Percentiles rank a stretch among this genome's conserved stretches.
Evolutionary conservation across 2,329 filamentous ascomycete genomes (phyloP).

Genomic region (Dactylellina leptospora): DNA sequence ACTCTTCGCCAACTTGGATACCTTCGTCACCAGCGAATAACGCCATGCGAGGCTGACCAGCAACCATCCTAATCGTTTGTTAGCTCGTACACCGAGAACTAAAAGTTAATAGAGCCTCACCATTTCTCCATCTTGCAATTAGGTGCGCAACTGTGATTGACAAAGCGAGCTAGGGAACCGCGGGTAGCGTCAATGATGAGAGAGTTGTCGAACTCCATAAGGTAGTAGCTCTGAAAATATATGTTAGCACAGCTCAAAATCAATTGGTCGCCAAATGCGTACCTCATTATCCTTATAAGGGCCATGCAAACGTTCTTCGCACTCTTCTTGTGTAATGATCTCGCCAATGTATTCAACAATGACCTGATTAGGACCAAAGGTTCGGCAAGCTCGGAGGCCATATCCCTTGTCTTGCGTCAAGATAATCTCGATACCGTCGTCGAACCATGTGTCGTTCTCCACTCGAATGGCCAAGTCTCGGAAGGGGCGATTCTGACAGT

Average conservation of each 20-base stretch:
- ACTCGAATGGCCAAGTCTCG: conserved; percentile 77
- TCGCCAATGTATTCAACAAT: conserved; percentile 99
- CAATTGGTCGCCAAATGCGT: conserved; percentile 57
- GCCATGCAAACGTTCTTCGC: conserved; percentile 90
- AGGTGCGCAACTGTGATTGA: conserved; percentile 85
- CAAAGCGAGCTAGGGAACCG: conserved; percentile 94
- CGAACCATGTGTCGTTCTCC: conserved; percentile 82
- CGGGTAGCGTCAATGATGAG: conserved; percentile 98
- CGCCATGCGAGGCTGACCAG: conserved; percentile 92
- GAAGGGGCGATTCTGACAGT: conserved; percentile 88
- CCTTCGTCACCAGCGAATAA: conserved; percentile 89
- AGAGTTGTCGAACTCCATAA: conserved; percentile 98
- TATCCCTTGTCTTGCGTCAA: conserved; percentile 84
- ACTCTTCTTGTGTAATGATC: conserved; percentile 94
- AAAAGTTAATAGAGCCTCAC: conserved; percentile 18
- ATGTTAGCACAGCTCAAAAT: conserved; percentile 9
- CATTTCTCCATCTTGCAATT: conserved; percentile 99
- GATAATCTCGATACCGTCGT: conserved; percentile 92
- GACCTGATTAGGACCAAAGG: conserved; percentile 87
- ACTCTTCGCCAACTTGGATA: conserved; percentile 92
- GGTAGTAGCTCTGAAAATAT: conserved; percentile 84
- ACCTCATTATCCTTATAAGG: conserved; percentile 94
- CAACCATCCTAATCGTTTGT: conserved; percentile 71
- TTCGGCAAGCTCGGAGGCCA: conserved; percentile 88
- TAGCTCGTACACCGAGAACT: conserved; percentile 1